A percentile compares a stretch with the other conserved stretches of the same genome.
Conservation (phyloP, 176 grass and related monocot genomes). For the Rhynchospora pubera region DNA sequence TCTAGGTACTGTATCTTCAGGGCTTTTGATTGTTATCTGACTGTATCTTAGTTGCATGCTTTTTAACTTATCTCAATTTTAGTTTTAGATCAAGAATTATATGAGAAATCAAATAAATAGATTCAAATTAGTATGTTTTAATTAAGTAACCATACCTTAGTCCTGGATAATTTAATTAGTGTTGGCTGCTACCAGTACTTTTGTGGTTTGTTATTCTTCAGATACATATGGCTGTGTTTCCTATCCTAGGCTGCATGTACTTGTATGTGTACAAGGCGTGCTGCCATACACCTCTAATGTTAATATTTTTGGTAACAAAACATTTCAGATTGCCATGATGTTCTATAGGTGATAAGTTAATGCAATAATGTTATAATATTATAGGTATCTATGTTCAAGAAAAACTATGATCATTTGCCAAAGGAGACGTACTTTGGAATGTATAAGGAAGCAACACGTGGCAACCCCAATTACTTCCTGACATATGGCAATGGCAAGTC, state of each 20-base stretch:
- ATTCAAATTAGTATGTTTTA: not conserved
- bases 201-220: not conserved
- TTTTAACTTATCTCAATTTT: not conserved
- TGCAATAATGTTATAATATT: slow-evolving; percentile 24
- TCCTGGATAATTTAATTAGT: not conserved
- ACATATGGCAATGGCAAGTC: slow-evolving; percentile 98
- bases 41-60: not conserved
- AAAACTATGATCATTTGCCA: slow-evolving; percentile 97
- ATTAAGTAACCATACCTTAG: not conserved
- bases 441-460: slow-evolving; percentile 90
- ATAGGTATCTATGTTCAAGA: slow-evolving; percentile 99
- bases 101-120: slow-evolving; percentile 5
- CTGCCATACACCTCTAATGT: not conserved
- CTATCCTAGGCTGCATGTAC: not conserved
- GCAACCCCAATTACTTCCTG: slow-evolving; percentile 94
- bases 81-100: not conserved
- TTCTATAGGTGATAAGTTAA: not conserved
- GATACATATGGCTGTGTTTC: not conserved
- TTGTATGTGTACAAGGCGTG: not conserved
- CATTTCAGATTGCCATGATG: not conserved
- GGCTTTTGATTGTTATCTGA: not conserved
- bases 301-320: not conserved
- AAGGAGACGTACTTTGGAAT: slow-evolving; percentile 87
- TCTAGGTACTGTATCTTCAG: not conserved
- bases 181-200: not conserved